A percentile compares a stretch with the other conserved stretches of the same genome.
phyloP scores from a whole-genome alignment of 305 asterid genomes.

The Striga hermonthica region DNA sequence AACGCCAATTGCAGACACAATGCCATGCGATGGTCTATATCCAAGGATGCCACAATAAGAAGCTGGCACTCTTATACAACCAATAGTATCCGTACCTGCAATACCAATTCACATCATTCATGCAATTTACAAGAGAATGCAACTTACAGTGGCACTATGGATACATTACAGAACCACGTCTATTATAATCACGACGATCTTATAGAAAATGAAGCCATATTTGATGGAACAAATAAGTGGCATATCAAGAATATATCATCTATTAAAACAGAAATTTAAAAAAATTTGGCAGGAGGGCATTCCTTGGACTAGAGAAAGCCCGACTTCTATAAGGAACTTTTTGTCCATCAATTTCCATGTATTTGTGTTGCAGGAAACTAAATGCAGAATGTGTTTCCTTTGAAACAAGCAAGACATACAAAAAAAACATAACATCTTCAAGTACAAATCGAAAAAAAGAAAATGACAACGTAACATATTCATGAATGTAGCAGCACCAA shows the following conservation, averaged over 20 bases:
- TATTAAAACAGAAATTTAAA: slow-evolving; percentile 11
- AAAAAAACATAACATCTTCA: background rate
- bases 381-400: background rate
- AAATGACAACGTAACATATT: background rate
- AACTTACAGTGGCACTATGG: background rate
- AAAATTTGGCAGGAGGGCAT: slow-evolving; percentile 1
- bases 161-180: slow-evolving; percentile 5
- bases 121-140: slow-evolving; percentile 14
- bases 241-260: slow-evolving; percentile 11
- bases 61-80: slow-evolving; percentile 36
- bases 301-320: background rate
- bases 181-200: background rate
- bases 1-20: slow-evolving; percentile 67
- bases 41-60: slow-evolving; percentile 56
- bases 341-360: background rate
- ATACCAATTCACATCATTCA: slow-evolving; percentile 20
- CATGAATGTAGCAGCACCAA: slow-evolving; percentile 3
- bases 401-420: background rate
- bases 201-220: slow-evolving; percentile 18
- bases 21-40: slow-evolving; percentile 84
- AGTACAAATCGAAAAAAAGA: background rate
- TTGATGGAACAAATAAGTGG: slow-evolving; percentile 3
- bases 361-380: slow-evolving; percentile 7
- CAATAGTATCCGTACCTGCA: slow-evolving; percentile 53
- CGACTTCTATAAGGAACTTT: background rate